Evolutionary conservation across 164 flowering plant species (phyloP).

Genomic region (Sedum album): DNA sequence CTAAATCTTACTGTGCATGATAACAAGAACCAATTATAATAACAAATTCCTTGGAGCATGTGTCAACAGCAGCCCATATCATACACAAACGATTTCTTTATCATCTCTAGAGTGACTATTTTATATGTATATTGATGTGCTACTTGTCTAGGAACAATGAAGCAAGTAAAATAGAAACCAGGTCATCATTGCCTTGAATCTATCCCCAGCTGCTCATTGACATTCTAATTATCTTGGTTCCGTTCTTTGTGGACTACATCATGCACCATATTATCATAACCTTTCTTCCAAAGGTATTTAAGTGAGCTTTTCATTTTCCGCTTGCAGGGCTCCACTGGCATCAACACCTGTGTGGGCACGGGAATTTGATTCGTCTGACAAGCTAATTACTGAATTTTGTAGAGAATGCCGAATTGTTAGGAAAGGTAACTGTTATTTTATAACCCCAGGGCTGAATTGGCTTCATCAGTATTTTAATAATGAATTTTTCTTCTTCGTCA

Average conservation of each 20-base stretch:
- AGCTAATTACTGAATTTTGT: conserved; percentile 87
- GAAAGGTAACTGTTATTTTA: conserved; percentile 48
- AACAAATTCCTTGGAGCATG: not conserved
- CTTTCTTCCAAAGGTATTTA: not conserved
- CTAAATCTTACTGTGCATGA: not conserved
- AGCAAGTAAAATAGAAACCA: not conserved
- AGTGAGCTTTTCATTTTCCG: conserved; percentile 10
- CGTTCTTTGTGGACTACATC: not conserved
- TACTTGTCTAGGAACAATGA: not conserved
- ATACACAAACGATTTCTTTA: not conserved
- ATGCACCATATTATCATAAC: not conserved
- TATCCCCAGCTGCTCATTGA: not conserved
- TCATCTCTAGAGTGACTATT: not conserved
- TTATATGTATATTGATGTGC: not conserved
- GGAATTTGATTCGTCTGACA: conserved; percentile 76
- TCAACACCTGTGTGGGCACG: conserved; percentile 96
- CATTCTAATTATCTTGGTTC: not conserved
- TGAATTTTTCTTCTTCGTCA: conserved; percentile 16
- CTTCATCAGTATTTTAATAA: not conserved
- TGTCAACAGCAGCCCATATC: not conserved
- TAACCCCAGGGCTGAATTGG: not conserved
- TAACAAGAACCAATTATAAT: not conserved
- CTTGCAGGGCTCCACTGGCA: conserved; percentile 75
- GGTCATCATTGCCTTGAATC: not conserved
- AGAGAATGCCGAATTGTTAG: conserved; percentile 96